Base-by-base conservation (phyloP, 2,329 filamentous ascomycete genomes). In the Atkinsonella hypoxylon region DNA sequence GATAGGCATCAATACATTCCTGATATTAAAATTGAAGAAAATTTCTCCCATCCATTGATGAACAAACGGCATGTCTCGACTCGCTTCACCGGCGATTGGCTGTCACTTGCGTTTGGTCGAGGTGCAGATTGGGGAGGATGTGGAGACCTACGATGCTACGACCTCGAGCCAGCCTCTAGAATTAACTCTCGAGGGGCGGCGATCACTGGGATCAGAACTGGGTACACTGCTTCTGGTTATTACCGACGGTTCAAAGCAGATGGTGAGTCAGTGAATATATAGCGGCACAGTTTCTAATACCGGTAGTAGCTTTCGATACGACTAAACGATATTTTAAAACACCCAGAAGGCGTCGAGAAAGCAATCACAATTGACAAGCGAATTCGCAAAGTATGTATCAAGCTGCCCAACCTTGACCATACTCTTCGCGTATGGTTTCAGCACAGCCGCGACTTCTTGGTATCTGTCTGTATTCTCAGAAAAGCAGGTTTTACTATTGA, bases 391-490 rank as follows among this genome's bases (percentile, higher is more conserved):
- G 49, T 70, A 7, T 56, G 55, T 20, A 49, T 70, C 15, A 54
- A 50, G 8, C 53, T 64, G 4, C 57, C 59, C 3, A 50, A 55
- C 4, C 59, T 60, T n/a, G 46, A 51, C 2, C 61, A 63, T 32
- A 56, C 55, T 4, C 47, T 67, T 11, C 41, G 58, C 4, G 56
- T 54, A 10, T 56, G 58, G 18, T 67, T 70, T 41, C 56, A 60
- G 9, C 56, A 64, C 9, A 53, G 47, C 4, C 58, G 65, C 48
- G 65, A 69, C 45, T 67, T 69, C 36, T 58, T 53, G 22, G 49
- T 68, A 15, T 53, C 62, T 1, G 56, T 63, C 4, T 67, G 58
- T 44, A 58, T 66, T 47, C 56, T 70, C 1, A 57, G 62, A 34
- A 65, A 60, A 47, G 55, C 59, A 12, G 62, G 63, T 9, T 65